Conservation (phyloP, 257 asterid genomes). For the Solanum etuberosum region DNA sequence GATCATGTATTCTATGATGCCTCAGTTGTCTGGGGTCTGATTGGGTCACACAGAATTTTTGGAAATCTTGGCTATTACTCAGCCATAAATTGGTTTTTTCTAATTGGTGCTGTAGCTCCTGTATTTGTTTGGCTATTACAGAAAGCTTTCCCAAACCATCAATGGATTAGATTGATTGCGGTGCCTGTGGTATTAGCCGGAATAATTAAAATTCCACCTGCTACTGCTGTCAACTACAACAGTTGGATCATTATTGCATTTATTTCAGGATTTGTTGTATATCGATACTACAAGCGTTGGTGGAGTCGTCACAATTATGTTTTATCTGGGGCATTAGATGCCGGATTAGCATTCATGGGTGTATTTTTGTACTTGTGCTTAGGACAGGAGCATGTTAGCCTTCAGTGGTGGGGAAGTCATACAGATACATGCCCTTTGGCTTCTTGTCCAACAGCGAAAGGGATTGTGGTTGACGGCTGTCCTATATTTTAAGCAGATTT, state of each 20-base stretch:
- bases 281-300: conserved; percentile 53
- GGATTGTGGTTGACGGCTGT: conserved; percentile 67
- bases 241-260: conserved; percentile 80
- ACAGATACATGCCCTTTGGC: conserved; percentile 79
- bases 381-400: conserved; percentile 48
- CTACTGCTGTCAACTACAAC: conserved; percentile 75
- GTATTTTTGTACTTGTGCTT: conserved; percentile 61
- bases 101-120: conserved; percentile 65
- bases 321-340: conserved; percentile 81
- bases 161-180: conserved; percentile 45
- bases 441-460: conserved; percentile 79
- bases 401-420: conserved; percentile 82
- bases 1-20: conserved; percentile 88
- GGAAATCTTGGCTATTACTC: conserved; percentile 74
- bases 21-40: conserved; percentile 80
- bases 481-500: conserved; percentile 28
- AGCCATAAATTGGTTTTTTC: conserved; percentile 63
- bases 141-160: conserved; percentile 48
- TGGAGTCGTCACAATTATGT: conserved; percentile 80
- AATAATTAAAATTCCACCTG: conserved; percentile 73
- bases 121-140: conserved; percentile 51
- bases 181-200: conserved; percentile 67
- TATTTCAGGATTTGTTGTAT: conserved; percentile 59
- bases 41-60: conserved; percentile 67
- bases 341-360: conserved; percentile 96